These are phyloP conservation scores for Penicillium paradoxum DNA, from an alignment of 495 filamentous ascomycete genomes.

Conservation along the genomic window DNA sequence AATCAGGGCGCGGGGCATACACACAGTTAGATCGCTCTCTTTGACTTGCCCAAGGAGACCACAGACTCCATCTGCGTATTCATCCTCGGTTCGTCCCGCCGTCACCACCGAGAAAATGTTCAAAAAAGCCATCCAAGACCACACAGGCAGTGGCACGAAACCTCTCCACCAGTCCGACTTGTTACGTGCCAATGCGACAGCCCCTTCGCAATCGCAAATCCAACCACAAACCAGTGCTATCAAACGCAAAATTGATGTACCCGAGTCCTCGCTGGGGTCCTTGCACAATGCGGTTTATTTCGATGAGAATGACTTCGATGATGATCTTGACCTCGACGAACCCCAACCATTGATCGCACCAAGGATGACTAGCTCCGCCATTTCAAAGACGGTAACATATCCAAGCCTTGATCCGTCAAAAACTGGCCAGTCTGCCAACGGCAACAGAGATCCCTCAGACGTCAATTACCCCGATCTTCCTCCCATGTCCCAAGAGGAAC, in stretches of 20 bases:
- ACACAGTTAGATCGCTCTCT: conserved; percentile 18
- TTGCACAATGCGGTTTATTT: conserved; percentile 47
- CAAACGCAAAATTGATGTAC: conserved; percentile 44
- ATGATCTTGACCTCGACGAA: conserved; percentile 46
- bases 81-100: conserved; percentile 20
- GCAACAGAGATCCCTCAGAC: conserved; percentile 16
- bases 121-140: conserved; percentile 40
- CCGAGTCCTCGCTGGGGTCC: conserved; percentile 34
- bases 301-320: conserved; percentile 53
- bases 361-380: conserved; percentile 7
- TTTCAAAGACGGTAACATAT: conserved; percentile 19
- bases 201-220: conserved; percentile 17
- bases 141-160: conserved; percentile 30
- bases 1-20: conserved; percentile 11
- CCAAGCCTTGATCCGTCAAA: conserved; percentile 19
- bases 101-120: conserved; percentile 33
- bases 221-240: conserved; percentile 33
- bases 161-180: conserved; percentile 35
- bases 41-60: conserved; percentile 21
- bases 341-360: conserved; percentile 30
- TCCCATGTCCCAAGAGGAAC: conserved; percentile 29
- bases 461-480: conserved; percentile 42
- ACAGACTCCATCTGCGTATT: conserved; percentile 22
- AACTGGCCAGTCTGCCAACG: conserved; percentile 2
- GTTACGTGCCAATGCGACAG: conserved; percentile 19